These are phyloP conservation scores for Scheffersomyces ergatensis DNA, from an alignment of 805 yeast genomes.

Conservation along the genomic window DNA sequence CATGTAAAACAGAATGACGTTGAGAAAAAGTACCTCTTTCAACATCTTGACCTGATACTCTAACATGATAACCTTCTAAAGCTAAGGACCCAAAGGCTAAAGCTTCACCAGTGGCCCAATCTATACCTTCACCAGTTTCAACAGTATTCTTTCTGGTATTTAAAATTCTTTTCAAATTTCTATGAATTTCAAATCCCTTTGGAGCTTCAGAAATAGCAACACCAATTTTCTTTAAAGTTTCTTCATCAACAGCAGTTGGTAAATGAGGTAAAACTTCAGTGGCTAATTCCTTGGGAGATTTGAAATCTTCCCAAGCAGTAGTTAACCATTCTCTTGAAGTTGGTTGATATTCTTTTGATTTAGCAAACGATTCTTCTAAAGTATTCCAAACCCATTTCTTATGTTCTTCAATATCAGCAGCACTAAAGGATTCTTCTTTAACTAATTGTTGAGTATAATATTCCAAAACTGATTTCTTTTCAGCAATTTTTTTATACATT, in stretches of 20 bases:
- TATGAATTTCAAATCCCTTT: slow-evolving; percentile 82
- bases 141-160: slow-evolving; percentile 81
- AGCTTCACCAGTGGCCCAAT: slow-evolving; percentile 99
- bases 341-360: slow-evolving; percentile 87
- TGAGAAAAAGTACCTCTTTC: slow-evolving; percentile 99
- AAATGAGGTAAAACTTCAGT: slow-evolving; percentile 93
- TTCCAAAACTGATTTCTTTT: slow-evolving; percentile 86
- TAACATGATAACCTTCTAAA: slow-evolving; percentile 91
- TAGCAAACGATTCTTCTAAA: slow-evolving; percentile 84
- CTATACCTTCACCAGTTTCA: slow-evolving; percentile 90
- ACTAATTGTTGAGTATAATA: slow-evolving; percentile 77
- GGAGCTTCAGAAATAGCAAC: slow-evolving; percentile 79
- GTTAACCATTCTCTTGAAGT: slow-evolving; percentile 97
- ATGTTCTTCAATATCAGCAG: slow-evolving; percentile 91
- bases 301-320: slow-evolving; percentile 98
- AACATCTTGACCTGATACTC: slow-evolving; percentile 99
- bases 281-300: slow-evolving; percentile 95
- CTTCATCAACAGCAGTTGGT: slow-evolving; percentile 86
- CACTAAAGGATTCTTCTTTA: slow-evolving; percentile 84
- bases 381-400: slow-evolving; percentile 97
- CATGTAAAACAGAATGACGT: slow-evolving; percentile 98
- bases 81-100: slow-evolving; percentile 92
- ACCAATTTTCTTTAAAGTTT: slow-evolving; percentile 75
- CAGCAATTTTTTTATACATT: slow-evolving; percentile 89
- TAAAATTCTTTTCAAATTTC: slow-evolving; percentile 93